phyloP scores from a whole-genome alignment of 805 yeast genomes.

The Candida insectalens region DNA sequence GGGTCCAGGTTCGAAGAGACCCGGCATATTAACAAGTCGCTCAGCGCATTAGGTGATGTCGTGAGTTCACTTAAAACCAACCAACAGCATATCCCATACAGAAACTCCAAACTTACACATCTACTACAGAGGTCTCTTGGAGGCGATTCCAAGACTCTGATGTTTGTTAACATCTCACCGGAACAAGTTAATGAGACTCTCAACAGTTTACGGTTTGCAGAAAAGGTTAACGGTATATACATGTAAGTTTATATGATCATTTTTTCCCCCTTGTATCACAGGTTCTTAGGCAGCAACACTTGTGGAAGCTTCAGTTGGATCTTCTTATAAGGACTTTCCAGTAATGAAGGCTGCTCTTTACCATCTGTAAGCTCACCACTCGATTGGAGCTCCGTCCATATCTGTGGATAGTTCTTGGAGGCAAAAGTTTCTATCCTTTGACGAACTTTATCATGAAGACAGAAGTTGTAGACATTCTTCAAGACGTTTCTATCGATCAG shows the following conservation, averaged over 20 bases:
- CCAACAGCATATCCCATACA: conserved; percentile 48
- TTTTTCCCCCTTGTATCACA: too few relatives aligned
- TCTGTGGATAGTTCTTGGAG: conserved; percentile 17
- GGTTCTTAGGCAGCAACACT: too few relatives aligned
- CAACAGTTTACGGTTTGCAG: conserved; percentile 82
- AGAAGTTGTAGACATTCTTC: conserved; percentile 37
- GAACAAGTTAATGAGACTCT: conserved; percentile 66
- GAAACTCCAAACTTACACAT: conserved; percentile 73
- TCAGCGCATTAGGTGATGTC: conserved; percentile 86
- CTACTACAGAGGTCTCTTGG: conserved; percentile 74
- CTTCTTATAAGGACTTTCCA: conserved; percentile 16
- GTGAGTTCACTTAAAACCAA: conserved; percentile 32
- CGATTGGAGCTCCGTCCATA: conserved; percentile 29
- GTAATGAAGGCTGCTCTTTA: conserved; percentile 23
- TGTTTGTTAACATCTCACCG: conserved; percentile 80
- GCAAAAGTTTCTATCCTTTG: conserved; percentile 31
- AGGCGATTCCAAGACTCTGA: conserved; percentile 81
- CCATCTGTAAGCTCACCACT: conserved; percentile 22
- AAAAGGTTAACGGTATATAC: conserved; percentile 58
- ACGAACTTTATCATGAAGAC: conserved; percentile 28
- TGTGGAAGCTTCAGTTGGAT: conserved; percentile 1
- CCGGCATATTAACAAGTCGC: conserved; percentile 77
- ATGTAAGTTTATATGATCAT: too few relatives aligned
- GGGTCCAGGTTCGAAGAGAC: conserved; percentile 84
- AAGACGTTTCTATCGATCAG: conserved; percentile 34